phyloP scores from a whole-genome alignment of 208 protist species.

The Wallacemonas collosoma region DNA sequence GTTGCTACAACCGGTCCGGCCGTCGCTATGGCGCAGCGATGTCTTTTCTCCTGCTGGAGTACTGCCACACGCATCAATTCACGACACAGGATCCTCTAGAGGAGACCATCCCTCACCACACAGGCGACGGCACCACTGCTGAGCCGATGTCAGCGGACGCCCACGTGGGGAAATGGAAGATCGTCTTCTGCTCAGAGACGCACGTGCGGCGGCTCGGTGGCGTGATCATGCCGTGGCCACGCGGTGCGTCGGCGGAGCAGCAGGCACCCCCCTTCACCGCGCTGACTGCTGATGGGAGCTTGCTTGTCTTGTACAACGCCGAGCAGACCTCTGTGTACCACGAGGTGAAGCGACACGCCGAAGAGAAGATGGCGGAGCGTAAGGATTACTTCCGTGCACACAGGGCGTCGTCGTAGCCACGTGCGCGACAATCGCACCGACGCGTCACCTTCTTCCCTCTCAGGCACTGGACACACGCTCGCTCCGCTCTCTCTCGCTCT shows the following conservation, averaged over 20 bases:
- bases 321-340: slow-evolving; percentile 53
- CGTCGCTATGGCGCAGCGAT: slow-evolving; percentile 34
- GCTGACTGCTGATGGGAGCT: slow-evolving; percentile 30
- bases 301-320: slow-evolving; percentile 62
- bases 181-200: slow-evolving; percentile 8
- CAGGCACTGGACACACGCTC: too few species aligned
- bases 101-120: neutral
- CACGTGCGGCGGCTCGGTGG: neutral
- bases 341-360: slow-evolving; percentile 19
- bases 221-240: slow-evolving; percentile 9
- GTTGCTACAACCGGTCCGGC: slow-evolving; percentile 39
- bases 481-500: neutral
- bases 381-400: slow-evolving; percentile 13
- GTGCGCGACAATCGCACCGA: too few species aligned
- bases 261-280: slow-evolving; percentile 48
- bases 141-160: neutral
- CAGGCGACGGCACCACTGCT: neutral
- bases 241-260: slow-evolving; percentile 1
- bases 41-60: slow-evolving; percentile 55
- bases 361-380: slow-evolving; percentile 7
- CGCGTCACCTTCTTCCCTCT: too few species aligned
- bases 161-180: neutral
- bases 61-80: slow-evolving; percentile 32
- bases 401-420: neutral
- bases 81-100: neutral